A percentile compares a stretch with the other conserved stretches of the same genome.
Evolutionary conservation across 768 basidiomycete genomes (phyloP).

Genomic region (Kwoniella mangroviensis): DNA sequence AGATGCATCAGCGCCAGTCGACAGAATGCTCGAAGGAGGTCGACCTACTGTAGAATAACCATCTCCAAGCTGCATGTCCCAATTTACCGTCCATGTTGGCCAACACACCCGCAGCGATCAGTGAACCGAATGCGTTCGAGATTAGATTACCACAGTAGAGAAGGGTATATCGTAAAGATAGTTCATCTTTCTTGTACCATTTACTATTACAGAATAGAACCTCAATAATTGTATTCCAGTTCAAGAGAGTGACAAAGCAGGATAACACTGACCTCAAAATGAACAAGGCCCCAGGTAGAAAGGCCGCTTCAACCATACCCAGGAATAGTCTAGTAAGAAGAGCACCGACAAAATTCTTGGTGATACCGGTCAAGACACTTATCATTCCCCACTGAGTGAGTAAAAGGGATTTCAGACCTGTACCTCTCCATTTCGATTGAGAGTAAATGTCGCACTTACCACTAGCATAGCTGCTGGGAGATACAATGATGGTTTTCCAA

Average conservation of each 20-base stretch:
- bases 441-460: slow-evolving; percentile 21
- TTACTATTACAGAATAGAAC: slow-evolving; percentile 3
- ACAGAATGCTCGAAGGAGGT: neutral
- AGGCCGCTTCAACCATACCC: slow-evolving; percentile 59
- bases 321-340: slow-evolving; percentile 68
- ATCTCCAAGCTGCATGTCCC: slow-evolving; percentile 28
- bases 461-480: slow-evolving; percentile 47
- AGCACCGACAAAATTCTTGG: slow-evolving; percentile 60
- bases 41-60: slow-evolving; percentile 27
- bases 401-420: neutral
- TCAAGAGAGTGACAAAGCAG: neutral
- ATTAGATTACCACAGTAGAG: slow-evolving; percentile 23
- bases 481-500: slow-evolving; percentile 53
- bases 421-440: neutral
- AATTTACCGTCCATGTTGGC: slow-evolving; percentile 26
- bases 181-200: slow-evolving; percentile 46
- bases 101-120: slow-evolving; percentile 27
- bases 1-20: neutral
- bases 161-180: slow-evolving; percentile 45
- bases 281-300: slow-evolving; percentile 58
- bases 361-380: slow-evolving; percentile 61
- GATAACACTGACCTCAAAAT: slow-evolving; percentile 22
- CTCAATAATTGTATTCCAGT: neutral
- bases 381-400: slow-evolving; percentile 58
- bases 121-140: slow-evolving; percentile 23